phyloP scores from a whole-genome alignment of 192 early-diverging fungal species.

The Diversispora epigaea region DNA sequence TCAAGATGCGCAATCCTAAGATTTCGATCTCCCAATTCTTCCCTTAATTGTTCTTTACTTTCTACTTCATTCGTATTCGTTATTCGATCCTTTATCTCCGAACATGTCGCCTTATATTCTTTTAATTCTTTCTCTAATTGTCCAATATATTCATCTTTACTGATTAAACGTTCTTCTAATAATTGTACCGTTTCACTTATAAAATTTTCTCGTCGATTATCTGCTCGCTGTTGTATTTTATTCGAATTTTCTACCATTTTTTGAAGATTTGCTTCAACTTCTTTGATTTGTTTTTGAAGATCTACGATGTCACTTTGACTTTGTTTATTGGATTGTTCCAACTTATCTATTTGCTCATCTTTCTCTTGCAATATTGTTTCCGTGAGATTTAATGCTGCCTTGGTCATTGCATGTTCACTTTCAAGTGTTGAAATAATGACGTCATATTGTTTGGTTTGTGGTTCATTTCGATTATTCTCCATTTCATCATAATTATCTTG shows the following conservation, averaged over 20 bases:
- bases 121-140: too few species aligned
- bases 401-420: constrained; percentile 53
- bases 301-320: not conserved
- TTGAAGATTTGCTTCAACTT: constrained; percentile 16
- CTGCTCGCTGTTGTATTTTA: too few species aligned
- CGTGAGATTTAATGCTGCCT: constrained; percentile 58
- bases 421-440: constrained; percentile 61
- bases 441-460: constrained; percentile 60
- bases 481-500: constrained; percentile 21
- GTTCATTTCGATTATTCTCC: constrained; percentile 35
- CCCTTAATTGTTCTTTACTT: too few species aligned
- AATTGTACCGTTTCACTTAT: too few species aligned
- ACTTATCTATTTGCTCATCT: constrained; percentile 42
- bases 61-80: too few species aligned
- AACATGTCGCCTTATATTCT: too few species aligned
- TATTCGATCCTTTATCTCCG: too few species aligned
- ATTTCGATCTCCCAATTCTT: too few species aligned
- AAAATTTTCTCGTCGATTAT: too few species aligned
- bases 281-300: constrained; percentile 15
- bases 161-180: too few species aligned
- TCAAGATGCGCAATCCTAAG: too few species aligned
- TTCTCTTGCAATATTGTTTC: constrained; percentile 55
- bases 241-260: not conserved
- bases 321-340: not conserved
- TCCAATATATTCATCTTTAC: too few species aligned